A percentile compares a stretch with the other conserved stretches of the same genome.
phyloP scores from a whole-genome alignment of 106 monocot species.

The Xerophyta viscosa region DNA sequence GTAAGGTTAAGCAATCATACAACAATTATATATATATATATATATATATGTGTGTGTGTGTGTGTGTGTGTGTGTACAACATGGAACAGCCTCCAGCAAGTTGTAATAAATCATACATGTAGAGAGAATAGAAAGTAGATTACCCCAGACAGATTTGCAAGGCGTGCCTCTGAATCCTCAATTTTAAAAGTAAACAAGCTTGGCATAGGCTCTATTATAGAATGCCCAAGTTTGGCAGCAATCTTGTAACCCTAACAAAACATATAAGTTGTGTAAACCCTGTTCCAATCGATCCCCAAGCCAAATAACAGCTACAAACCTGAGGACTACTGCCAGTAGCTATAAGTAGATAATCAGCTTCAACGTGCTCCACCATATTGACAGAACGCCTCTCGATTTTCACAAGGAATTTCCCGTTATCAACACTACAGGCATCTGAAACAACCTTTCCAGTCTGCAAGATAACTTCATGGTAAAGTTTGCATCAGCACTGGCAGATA shows the following conservation, averaged over 20 bases:
- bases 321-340: conserved; percentile 80
- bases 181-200: conserved; percentile 98
- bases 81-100: too few species aligned
- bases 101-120: too few species aligned
- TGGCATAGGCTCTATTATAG: conserved; percentile 78
- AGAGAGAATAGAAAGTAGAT: conserved; percentile 16
- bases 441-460: conserved; percentile 88
- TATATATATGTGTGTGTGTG: too few species aligned
- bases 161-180: conserved; percentile 35
- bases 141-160: conserved; percentile 85
- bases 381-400: conserved; percentile 68
- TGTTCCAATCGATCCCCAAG: not conserved
- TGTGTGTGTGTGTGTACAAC: too few species aligned
- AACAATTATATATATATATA: too few species aligned
- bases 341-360: conserved; percentile 69
- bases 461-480: conserved; percentile 26
- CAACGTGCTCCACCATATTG: conserved; percentile 60
- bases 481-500: too few species aligned
- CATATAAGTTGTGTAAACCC: not conserved
- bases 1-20: too few species aligned
- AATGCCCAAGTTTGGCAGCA: conserved; percentile 77
- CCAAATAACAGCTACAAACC: conserved; percentile 25
- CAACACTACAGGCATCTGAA: conserved; percentile 39
- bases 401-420: conserved; percentile 54
- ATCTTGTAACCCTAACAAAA: conserved; percentile 70